Percentiles rank a stretch among this genome's conserved stretches.
These are phyloP conservation scores for Aspergillus pseudotamarii DNA, from an alignment of 2,329 filamentous ascomycete species.

Conservation along the genomic window DNA sequence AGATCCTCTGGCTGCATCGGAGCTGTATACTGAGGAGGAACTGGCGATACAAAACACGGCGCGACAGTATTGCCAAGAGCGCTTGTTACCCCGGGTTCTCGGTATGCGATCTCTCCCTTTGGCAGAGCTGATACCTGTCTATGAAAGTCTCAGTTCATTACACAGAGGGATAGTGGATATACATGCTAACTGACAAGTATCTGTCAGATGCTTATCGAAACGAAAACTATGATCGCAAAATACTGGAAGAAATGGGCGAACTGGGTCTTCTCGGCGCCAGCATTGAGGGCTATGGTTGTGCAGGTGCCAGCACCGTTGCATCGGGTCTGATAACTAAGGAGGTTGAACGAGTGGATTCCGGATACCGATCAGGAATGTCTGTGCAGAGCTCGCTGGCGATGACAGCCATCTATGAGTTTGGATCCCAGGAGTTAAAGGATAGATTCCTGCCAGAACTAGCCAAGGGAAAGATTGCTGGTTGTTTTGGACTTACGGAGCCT, in stretches of 20 bases:
- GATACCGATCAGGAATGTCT: slow-evolving; percentile 89
- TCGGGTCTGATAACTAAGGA: slow-evolving; percentile 88
- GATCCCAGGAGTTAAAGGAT: slow-evolving; percentile 84
- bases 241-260: slow-evolving; percentile 89
- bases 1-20: slow-evolving; percentile 76
- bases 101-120: slow-evolving; percentile 57
- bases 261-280: slow-evolving; percentile 84
- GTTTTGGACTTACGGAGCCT: slow-evolving; percentile 88
- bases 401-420: slow-evolving; percentile 88
- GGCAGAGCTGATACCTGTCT: slow-evolving; percentile 7
- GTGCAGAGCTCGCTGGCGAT: slow-evolving; percentile 92
- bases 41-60: slow-evolving; percentile 86
- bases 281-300: slow-evolving; percentile 85
- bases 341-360: slow-evolving; percentile 87
- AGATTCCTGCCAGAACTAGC: slow-evolving; percentile 79
- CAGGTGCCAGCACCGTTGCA: slow-evolving; percentile 83
- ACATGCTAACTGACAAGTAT: not conserved
- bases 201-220: slow-evolving; percentile 77
- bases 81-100: slow-evolving; percentile 79
- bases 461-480: slow-evolving; percentile 78
- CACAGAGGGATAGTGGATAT: no score
- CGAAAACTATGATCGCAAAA: slow-evolving; percentile 82
- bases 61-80: slow-evolving; percentile 91
- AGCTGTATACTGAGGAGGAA: slow-evolving; percentile 86
- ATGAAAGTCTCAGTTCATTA: not conserved